Conservation (phyloP, 441 rosid genomes). For the Iberis amara region DNA sequence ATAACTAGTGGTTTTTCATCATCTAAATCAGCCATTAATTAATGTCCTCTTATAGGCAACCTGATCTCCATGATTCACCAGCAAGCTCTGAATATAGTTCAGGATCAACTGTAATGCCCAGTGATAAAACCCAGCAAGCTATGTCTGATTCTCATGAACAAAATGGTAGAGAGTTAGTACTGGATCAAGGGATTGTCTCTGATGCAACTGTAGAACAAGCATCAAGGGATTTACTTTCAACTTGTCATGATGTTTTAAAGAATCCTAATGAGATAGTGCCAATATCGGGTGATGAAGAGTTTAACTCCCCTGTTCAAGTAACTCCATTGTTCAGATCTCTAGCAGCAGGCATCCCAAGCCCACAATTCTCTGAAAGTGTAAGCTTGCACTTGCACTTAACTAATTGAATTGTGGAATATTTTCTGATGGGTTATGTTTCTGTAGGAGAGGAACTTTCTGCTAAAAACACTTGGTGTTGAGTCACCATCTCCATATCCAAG, state of each 20-base stretch:
- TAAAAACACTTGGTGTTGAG: conserved; percentile 89
- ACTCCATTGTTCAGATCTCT: conserved; percentile 91
- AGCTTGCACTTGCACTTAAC: conserved; percentile 31
- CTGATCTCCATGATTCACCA: conserved; percentile 79
- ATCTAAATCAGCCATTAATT: not conserved
- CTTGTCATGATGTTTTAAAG: conserved; percentile 37
- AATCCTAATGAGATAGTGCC: conserved; percentile 43
- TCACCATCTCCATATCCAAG: conserved; percentile 57
- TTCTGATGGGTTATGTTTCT: conserved; percentile 25
- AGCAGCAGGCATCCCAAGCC: conserved; percentile 97
- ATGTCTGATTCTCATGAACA: conserved; percentile 41
- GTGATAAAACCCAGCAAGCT: conserved; percentile 44
- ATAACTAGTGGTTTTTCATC: not conserved
- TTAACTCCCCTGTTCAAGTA: conserved; percentile 79
- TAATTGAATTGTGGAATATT: not conserved
- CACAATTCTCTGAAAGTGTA: conserved; percentile 97
- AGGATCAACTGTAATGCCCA: conserved; percentile 58
- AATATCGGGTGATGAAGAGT: conserved; percentile 47
- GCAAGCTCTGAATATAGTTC: conserved; percentile 88
- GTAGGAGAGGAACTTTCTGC: conserved; percentile 92
- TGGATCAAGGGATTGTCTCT: conserved; percentile 39
- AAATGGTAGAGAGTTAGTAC: conserved; percentile 34
- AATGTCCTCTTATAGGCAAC: conserved; percentile 51
- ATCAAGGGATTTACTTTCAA: conserved; percentile 38
- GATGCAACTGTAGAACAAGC: conserved; percentile 39